Evolutionary conservation across 2,329 filamentous ascomycete species (phyloP).

Genomic region (Colletotrichum salicis): DNA sequence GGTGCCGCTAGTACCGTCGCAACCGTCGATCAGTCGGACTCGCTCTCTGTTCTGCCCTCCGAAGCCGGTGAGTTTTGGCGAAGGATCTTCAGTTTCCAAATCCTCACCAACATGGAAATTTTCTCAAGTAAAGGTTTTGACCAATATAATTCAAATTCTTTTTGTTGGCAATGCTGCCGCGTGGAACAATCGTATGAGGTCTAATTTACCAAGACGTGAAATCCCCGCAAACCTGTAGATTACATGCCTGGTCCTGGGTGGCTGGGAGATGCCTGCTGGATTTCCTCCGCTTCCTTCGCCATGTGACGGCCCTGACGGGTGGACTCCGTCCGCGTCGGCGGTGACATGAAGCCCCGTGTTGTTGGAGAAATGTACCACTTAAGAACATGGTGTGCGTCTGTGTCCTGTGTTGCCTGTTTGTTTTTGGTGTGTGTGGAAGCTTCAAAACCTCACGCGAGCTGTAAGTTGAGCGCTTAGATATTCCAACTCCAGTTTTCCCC

Average conservation of each 20-base stretch:
- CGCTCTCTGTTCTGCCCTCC: slow-evolving; percentile 5
- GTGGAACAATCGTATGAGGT: slow-evolving; percentile 22
- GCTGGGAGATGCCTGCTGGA: slow-evolving; percentile 3
- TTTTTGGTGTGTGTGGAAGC: not conserved
- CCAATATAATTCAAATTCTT: not conserved
- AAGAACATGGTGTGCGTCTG: not conserved
- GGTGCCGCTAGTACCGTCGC: not conserved
- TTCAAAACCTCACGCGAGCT: not conserved
- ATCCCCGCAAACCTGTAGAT: not conserved
- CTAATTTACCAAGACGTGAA: not conserved
- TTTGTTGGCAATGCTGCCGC: not conserved
- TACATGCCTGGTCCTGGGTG: slow-evolving; percentile 4
- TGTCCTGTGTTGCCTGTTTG: too few species aligned
- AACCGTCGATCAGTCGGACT: slow-evolving; percentile 6
- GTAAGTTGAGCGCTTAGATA: slow-evolving; percentile 23
- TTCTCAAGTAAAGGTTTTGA: not conserved
- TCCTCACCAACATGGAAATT: not conserved
- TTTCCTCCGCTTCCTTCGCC: slow-evolving; percentile 2
- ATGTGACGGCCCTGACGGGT: slow-evolving; percentile 8
- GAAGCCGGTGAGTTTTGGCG: not conserved
- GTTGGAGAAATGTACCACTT: not conserved
- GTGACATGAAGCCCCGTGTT: not conserved
- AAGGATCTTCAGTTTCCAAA: not conserved
- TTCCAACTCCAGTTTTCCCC: slow-evolving; percentile 19
- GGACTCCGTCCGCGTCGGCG: not conserved